Evolutionary conservation across 2,329 filamentous ascomycete genomes (phyloP).

Genomic region (Exophiala oligosperma): DNA sequence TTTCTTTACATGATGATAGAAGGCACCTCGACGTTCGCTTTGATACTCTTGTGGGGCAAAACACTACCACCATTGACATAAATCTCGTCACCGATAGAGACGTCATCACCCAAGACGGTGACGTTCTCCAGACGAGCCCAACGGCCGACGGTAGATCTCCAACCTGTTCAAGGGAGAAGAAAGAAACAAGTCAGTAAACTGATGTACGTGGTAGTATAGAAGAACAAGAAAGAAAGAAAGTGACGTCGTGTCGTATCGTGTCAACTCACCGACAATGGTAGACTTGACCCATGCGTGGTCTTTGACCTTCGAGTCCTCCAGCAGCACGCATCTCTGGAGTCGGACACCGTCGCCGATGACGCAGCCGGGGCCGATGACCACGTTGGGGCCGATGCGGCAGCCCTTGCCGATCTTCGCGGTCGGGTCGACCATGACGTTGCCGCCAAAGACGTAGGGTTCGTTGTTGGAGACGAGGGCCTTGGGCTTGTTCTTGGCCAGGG

Average conservation of each 20-base stretch:
- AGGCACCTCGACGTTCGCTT: constrained; percentile 81
- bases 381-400: constrained; percentile 96
- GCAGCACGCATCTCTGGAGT: constrained; percentile 86
- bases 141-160: constrained; percentile 93
- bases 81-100: constrained; percentile 96
- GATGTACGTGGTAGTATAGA: neutral
- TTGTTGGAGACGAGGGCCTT: constrained; percentile 74
- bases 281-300: constrained; percentile 99
- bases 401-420: constrained; percentile 96
- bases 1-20: no score
- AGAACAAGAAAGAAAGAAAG: no score
- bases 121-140: constrained; percentile 98
- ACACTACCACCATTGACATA: constrained; percentile 97
- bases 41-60: constrained; percentile 97
- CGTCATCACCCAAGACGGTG: constrained; percentile 95
- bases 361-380: constrained; percentile 91
- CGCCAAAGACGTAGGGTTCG: constrained; percentile 78
- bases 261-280: constrained; percentile 71
- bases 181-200: no score
- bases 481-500: constrained; percentile 83
- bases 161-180: constrained; percentile 48
- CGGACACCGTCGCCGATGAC: constrained; percentile 91
- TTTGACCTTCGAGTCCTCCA: constrained; percentile 90
- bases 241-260: no score
- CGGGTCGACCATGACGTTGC: constrained; percentile 93